A percentile compares a stretch with the other conserved stretches of the same genome.
These are phyloP conservation scores for Allantophomopsis lycopodina DNA, from an alignment of 2,329 filamentous ascomycete genomes.

Conservation along the genomic window DNA sequence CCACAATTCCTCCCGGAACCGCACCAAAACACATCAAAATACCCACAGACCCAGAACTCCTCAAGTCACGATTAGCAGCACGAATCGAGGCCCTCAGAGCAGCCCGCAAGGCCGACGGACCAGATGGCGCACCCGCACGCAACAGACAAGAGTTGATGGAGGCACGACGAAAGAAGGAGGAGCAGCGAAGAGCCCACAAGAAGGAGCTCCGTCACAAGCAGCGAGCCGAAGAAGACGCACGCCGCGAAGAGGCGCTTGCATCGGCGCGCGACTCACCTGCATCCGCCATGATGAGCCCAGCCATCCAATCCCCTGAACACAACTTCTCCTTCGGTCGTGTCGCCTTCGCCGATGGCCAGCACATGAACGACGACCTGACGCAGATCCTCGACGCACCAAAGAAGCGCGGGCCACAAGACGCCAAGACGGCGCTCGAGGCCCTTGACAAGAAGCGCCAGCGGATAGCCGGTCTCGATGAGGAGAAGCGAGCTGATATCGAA, in stretches of 20 bases:
- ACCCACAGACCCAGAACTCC: constrained; percentile 57
- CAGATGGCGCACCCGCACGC: constrained; percentile 67
- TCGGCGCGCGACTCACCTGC: constrained; percentile 46
- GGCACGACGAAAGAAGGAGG: constrained; percentile 73
- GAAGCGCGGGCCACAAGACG: constrained; percentile 72
- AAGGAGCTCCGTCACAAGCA: constrained; percentile 68
- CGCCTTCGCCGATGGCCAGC: constrained; percentile 76
- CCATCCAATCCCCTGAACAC: constrained; percentile 38
- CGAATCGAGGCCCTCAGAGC: constrained; percentile 77
- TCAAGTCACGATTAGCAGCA: constrained; percentile 67
- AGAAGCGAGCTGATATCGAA: constrained; percentile 73
- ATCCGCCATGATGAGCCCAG: constrained; percentile 37
- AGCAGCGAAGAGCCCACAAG: constrained; percentile 76
- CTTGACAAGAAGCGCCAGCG: constrained; percentile 78
- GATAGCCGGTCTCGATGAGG: constrained; percentile 58
- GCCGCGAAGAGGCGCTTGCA: constrained; percentile 46
- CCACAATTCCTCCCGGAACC: constrained; percentile 42
- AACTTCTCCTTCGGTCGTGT: constrained; percentile 85
- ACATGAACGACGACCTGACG: constrained; percentile 57
- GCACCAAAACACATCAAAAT: constrained; percentile 54
- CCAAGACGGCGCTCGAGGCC: constrained; percentile 73
- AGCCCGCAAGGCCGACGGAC: constrained; percentile 73
- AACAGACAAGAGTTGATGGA: constrained; percentile 90
- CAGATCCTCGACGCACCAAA: constrained; percentile 52
- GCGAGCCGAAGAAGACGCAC: constrained; percentile 64